These are phyloP conservation scores for Linnemannia hyalina DNA, from an alignment of 192 early-diverging fungal genomes.

Conservation along the genomic window DNA sequence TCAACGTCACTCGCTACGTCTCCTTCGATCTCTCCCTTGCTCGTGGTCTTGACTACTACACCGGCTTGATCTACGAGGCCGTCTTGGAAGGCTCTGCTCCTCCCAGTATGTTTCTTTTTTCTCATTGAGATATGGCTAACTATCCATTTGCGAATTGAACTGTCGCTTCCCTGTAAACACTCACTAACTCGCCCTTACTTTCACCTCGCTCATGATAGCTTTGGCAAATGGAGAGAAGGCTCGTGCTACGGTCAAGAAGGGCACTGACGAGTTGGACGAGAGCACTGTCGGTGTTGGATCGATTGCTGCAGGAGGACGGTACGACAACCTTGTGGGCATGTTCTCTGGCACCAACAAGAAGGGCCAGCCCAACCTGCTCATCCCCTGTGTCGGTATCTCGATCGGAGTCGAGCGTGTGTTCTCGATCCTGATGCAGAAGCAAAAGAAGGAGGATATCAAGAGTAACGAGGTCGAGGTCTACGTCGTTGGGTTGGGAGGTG, in stretches of 20 bases:
- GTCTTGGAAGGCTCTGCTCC: conserved; percentile 74
- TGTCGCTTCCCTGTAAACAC: not conserved
- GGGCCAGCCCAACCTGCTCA: conserved; percentile 70
- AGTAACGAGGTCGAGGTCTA: conserved; percentile 87
- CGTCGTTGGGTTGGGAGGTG: conserved; percentile 84
- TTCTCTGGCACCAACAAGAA: conserved; percentile 80
- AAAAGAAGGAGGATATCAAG: conserved; percentile 73
- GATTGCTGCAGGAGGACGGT: conserved; percentile 96
- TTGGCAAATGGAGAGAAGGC: conserved; percentile 59
- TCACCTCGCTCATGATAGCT: conserved; percentile 31
- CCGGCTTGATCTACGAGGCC: conserved; percentile 98
- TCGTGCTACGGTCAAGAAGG: conserved; percentile 60
- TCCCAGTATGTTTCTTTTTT: conserved; percentile 55
- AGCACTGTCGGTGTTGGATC: conserved; percentile 90
- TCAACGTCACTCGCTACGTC: conserved; percentile 78
- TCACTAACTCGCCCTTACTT: not conserved
- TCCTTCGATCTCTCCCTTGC: conserved; percentile 96
- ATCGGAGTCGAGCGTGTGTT: conserved; percentile 98
- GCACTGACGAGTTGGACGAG: conserved; percentile 77
- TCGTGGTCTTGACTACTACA: conserved; percentile 99
- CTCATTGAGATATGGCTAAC: not conserved
- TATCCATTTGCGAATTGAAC: too few species aligned
- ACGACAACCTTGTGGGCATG: conserved; percentile 98
- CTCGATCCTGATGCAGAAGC: conserved; percentile 82
- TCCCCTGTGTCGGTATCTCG: conserved; percentile 96